These are phyloP conservation scores for Chenopodium suecicum DNA, from an alignment of 148 eudicot genomes.

Conservation along the genomic window DNA sequence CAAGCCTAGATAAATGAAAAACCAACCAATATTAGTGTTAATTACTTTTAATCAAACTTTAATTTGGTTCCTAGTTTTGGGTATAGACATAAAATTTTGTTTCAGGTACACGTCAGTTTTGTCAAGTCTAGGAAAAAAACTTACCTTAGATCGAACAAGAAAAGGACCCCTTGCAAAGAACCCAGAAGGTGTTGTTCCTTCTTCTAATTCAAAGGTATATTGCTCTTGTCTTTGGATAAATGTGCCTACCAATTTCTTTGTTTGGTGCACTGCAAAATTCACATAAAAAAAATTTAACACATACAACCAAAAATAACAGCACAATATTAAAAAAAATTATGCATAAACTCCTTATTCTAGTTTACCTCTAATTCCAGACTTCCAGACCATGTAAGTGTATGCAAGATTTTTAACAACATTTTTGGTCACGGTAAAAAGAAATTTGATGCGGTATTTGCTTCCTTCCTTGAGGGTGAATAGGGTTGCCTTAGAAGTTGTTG, in stretches of 20 bases:
- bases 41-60: background rate
- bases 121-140: background rate
- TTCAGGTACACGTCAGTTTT: background rate
- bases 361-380: slow-evolving; percentile 40
- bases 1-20: too few relatives aligned
- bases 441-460: slow-evolving; percentile 33
- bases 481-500: slow-evolving; percentile 31
- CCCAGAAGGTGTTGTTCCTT: slow-evolving; percentile 40
- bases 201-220: slow-evolving; percentile 37
- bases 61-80: background rate
- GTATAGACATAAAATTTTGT: background rate
- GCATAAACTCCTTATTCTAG: background rate
- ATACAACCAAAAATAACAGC: background rate
- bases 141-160: slow-evolving; percentile 39
- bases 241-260: slow-evolving; percentile 35
- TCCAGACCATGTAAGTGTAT: slow-evolving; percentile 40
- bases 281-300: background rate
- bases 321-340: background rate
- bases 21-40: too few relatives aligned
- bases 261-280: slow-evolving; percentile 30
- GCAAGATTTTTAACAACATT: slow-evolving; percentile 26
- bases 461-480: slow-evolving; percentile 46
- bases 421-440: slow-evolving; percentile 27
- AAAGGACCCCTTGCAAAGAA: slow-evolving; percentile 42
- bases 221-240: slow-evolving; percentile 37